Base-by-base conservation (phyloP, 768 basidiomycete genomes). In the Amanita exitialis region DNA sequence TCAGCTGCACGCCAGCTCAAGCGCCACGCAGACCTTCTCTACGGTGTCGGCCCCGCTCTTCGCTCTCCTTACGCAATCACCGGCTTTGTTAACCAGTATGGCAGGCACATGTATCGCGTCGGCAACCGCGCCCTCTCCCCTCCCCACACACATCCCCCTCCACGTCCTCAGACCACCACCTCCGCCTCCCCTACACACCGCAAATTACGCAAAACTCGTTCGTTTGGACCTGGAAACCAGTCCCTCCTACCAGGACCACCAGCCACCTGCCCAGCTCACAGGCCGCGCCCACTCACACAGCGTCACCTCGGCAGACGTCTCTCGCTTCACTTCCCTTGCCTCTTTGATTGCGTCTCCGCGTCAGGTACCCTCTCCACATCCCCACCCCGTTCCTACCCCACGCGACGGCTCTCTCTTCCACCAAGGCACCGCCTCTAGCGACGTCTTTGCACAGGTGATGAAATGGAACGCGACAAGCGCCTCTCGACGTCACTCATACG, bases 1-100 rank as follows among this genome's bases (percentile, higher is more conserved):
- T 71, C 75, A 12, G 86, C 83, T 25, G 88, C 88, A 10, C 78
- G 79, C 36, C 86, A 86, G 57, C 70, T 91, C 49, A 92, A 91
- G 73, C 74, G 74, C 58, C 74, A 77, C 25, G 87, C 84, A 59
- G 90, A 92, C 62, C 77, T 80, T 45, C 67, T 75, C 38, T 64
- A 80, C 32, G 83, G 86, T 10, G 84, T 90, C 27, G 75, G 78
- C 13, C 74, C 76, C 58, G 72, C 79, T 53, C 71, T 81, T 9
- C 79, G 83, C 27, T 90, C 87, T 10, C 88, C 89, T 2, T 91
- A 83, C 61, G 80, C 80, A 35, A 86, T 89, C 58, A 90, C 87
- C n/a, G 82, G 82, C 6, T 82, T 86, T 58, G 75, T 85, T 44
- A 90, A 87, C 61, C 86, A 89, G 61, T 80, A 86, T 65, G 89